Conservation (phyloP, 148 eudicot species). For the Cornus kousa region DNA sequence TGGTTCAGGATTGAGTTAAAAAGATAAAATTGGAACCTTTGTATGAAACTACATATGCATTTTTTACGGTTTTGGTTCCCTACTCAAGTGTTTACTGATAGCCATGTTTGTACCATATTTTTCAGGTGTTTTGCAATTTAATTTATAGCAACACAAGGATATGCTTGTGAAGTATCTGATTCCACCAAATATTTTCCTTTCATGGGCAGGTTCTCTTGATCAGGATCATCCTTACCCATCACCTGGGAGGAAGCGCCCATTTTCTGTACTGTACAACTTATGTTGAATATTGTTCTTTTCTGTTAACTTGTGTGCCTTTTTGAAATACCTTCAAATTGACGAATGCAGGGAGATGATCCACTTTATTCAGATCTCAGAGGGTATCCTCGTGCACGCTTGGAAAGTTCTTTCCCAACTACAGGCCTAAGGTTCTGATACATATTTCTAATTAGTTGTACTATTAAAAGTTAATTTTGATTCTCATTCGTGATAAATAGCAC, state of each 20-base stretch:
- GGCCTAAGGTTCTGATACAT: conserved; percentile 16
- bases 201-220: conserved; percentile 16
- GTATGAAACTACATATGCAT: no score
- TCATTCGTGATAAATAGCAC: background rate
- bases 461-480: background rate
- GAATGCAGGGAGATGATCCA: conserved; percentile 16
- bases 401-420: conserved; percentile 5
- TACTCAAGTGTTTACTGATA: no score
- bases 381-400: conserved; percentile 15
- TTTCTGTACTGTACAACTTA: conserved; percentile 9
- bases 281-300: background rate
- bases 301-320: background rate
- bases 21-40: no score
- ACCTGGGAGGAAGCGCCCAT: conserved; percentile 19
- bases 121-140: background rate
- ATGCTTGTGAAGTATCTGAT: conserved; percentile 5
- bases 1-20: no score
- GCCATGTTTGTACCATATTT: background rate
- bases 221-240: conserved; percentile 5
- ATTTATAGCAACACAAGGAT: background rate
- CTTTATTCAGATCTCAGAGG: conserved; percentile 22
- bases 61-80: no score
- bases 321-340: background rate
- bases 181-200: background rate
- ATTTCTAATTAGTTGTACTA: background rate